Percentiles rank a stretch among this genome's conserved stretches.
These are phyloP conservation scores for Leptodontidium sp. DNA, from an alignment of 2,329 filamentous ascomycete species.

Conservation along the genomic window DNA sequence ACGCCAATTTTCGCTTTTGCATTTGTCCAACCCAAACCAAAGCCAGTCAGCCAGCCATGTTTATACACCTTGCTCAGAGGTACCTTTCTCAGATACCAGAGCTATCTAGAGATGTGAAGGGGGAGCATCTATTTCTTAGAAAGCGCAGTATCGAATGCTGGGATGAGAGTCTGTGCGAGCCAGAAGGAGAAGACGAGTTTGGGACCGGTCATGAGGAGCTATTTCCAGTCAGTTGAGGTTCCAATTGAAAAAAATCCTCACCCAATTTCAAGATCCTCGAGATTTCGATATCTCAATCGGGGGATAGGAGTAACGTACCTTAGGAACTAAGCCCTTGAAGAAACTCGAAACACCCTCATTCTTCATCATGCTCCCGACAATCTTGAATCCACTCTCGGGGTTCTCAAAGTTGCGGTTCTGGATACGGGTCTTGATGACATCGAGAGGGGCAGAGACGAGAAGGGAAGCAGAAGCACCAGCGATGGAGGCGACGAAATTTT, in stretches of 20 bases:
- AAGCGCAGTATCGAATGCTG: conserved; percentile 77
- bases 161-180: conserved; percentile 97
- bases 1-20: conserved; percentile 33
- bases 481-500: conserved; percentile 98
- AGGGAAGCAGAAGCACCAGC: conserved; percentile 95
- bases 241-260: no score
- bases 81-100: not conserved
- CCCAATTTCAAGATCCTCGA: no score
- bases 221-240: conserved; percentile 30
- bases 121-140: conserved; percentile 39
- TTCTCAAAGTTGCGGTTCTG: conserved; percentile 99
- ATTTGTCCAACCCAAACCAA: conserved; percentile 11
- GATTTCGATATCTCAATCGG: no score
- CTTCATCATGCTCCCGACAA: conserved; percentile 90
- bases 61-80: conserved; percentile 24
- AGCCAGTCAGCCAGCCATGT: conserved; percentile 12
- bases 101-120: not conserved
- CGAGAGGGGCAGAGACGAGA: conserved; percentile 92
- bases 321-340: conserved; percentile 97
- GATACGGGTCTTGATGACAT: conserved; percentile 98
- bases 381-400: conserved; percentile 91
- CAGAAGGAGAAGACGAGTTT: conserved; percentile 99
- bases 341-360: conserved; percentile 87
- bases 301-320: conserved; percentile 58
- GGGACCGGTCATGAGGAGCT: conserved; percentile 97